These are phyloP conservation scores for Oryza officinalis DNA, from an alignment of 176 grass and related monocot species.

Conservation along the genomic window DNA sequence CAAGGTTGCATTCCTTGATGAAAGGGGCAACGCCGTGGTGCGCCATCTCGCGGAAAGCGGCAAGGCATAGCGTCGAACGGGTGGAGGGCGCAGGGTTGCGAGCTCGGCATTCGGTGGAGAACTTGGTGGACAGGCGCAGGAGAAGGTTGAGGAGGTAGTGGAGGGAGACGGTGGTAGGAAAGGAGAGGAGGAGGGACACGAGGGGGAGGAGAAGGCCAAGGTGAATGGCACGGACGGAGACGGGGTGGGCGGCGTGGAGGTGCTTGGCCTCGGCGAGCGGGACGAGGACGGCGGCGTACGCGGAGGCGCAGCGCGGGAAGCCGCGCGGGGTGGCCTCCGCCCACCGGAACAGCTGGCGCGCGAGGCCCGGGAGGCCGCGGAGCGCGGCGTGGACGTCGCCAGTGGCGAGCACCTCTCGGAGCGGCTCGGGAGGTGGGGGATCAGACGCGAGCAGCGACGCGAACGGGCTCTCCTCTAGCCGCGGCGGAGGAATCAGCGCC, in stretches of 20 bases:
- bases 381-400: slow-evolving; percentile 51
- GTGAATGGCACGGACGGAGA: slow-evolving; percentile 56
- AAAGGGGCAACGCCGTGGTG: slow-evolving; percentile 39
- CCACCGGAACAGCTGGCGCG: slow-evolving; percentile 74
- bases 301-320: slow-evolving; percentile 57
- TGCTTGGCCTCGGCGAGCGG: slow-evolving; percentile 48
- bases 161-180: not conserved
- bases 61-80: slow-evolving; percentile 48
- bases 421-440: slow-evolving; percentile 33
- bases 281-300: slow-evolving; percentile 61
- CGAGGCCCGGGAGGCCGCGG: slow-evolving; percentile 47
- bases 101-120: not conserved
- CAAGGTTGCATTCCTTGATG: slow-evolving; percentile 52
- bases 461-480: slow-evolving; percentile 31
- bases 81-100: not conserved
- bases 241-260: slow-evolving; percentile 45
- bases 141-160: slow-evolving; percentile 41
- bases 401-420: slow-evolving; percentile 48
- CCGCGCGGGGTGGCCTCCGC: slow-evolving; percentile 62
- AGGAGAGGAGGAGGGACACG: slow-evolving; percentile 37
- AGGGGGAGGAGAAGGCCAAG: slow-evolving; percentile 63
- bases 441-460: slow-evolving; percentile 22
- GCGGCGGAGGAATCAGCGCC: slow-evolving; percentile 16
- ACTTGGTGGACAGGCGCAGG: slow-evolving; percentile 56
- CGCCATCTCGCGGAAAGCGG: slow-evolving; percentile 58